Conservation (phyloP, 2,329 filamentous ascomycete species). For the Aspergillus candidus region DNA sequence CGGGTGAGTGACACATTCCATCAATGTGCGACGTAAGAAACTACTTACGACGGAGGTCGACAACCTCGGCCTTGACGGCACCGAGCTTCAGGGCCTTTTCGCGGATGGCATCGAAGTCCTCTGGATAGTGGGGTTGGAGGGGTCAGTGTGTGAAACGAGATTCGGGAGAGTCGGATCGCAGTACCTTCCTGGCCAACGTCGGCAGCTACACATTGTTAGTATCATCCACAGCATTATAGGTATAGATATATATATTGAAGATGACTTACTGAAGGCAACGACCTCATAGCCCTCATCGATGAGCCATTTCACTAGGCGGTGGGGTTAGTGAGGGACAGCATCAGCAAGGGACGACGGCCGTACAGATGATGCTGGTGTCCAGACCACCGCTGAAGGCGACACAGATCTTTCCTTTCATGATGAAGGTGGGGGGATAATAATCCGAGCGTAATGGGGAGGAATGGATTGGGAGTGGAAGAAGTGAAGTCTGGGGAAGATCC, state of each 20-base stretch:
- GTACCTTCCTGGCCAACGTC: conserved; percentile 63
- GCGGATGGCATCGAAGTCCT: conserved; percentile 67
- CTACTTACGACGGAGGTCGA: conserved; percentile 52
- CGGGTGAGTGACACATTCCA: neutral
- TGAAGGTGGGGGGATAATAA: neutral
- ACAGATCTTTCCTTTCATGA: conserved; percentile 26
- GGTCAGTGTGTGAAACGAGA: conserved; percentile 2
- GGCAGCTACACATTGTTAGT: conserved; percentile 45
- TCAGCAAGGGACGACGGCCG: conserved; percentile 23
- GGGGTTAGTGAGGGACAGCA: conserved; percentile 14
- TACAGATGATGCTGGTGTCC: conserved; percentile 54
- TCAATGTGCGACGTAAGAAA: neutral
- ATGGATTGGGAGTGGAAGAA: neutral
- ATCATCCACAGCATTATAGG: neutral
- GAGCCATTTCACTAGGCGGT: conserved; percentile 35
- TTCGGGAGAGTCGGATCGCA: neutral
- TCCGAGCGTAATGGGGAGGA: neutral
- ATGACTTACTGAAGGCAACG: conserved; percentile 51
- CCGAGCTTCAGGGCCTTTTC: conserved; percentile 66
- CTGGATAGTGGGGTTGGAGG: conserved; percentile 29
- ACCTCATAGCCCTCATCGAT: conserved; percentile 53
- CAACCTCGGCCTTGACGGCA: conserved; percentile 57
- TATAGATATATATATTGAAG: neutral
- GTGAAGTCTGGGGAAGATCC: neutral
- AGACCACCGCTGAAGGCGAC: conserved; percentile 47